These are phyloP conservation scores for Verbascum thapsus DNA, from an alignment of 257 asterid species.

Conservation along the genomic window DNA sequence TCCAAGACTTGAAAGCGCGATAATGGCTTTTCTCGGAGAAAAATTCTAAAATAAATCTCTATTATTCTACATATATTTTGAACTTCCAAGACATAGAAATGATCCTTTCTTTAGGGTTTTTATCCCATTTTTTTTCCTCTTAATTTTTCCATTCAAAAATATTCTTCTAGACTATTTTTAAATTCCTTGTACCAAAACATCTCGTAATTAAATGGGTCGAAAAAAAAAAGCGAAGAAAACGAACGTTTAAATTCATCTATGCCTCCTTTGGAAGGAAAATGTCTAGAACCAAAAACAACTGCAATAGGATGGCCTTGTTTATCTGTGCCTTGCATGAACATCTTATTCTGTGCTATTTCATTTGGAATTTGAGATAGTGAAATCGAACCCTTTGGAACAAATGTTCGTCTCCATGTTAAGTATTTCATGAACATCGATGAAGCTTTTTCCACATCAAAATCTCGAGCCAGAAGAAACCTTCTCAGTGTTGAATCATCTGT, in stretches of 20 bases:
- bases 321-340: conserved; percentile 72
- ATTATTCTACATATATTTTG: too few relatives aligned
- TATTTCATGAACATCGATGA: conserved; percentile 56
- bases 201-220: too few relatives aligned
- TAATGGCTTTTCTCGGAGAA: too few relatives aligned
- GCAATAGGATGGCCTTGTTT: conserved; percentile 69
- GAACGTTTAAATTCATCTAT: conserved; percentile 72
- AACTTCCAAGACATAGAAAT: too few relatives aligned
- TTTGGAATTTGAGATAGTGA: conserved; percentile 48
- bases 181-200: too few relatives aligned
- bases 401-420: conserved; percentile 59
- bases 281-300: conserved; percentile 57
- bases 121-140: too few relatives aligned
- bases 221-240: too few relatives aligned
- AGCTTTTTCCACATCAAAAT: conserved; percentile 59
- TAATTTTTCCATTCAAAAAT: too few relatives aligned
- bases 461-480: conserved; percentile 84
- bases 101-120: too few relatives aligned
- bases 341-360: conserved; percentile 66
- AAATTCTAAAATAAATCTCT: too few relatives aligned
- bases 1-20: too few relatives aligned
- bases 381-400: conserved; percentile 63
- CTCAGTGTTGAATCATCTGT: conserved; percentile 59
- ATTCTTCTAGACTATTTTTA: too few relatives aligned
- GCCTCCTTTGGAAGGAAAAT: conserved; percentile 62